Percentiles rank a stretch among this genome's conserved stretches.
phyloP scores from a whole-genome alignment of 225 moss, liverwort and hornwort genomes.

The Climacium dendroides region DNA sequence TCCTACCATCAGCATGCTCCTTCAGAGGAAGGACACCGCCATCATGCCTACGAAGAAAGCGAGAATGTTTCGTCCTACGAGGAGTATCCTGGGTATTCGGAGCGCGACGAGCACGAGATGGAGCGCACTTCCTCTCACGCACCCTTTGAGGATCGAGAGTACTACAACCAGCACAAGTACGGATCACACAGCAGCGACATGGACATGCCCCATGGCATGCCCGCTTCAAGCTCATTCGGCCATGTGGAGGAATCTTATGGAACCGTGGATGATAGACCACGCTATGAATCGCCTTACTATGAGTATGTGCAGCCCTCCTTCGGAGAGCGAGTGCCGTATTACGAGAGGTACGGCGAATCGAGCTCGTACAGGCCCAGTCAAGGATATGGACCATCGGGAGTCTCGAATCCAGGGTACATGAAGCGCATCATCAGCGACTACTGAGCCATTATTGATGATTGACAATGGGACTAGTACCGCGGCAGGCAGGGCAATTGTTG shows the following conservation, averaged over 20 bases:
- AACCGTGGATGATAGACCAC: conserved; percentile 19
- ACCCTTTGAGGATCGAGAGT: neutral
- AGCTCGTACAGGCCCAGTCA: conserved; percentile 1
- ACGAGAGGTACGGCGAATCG: conserved; percentile 9
- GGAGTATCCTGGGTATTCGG: conserved; percentile 12
- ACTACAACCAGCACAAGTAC: neutral
- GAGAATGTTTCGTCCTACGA: conserved; percentile 30
- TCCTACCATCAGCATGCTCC: conserved; percentile 18
- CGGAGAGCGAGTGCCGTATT: conserved; percentile 8
- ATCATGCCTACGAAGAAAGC: conserved; percentile 30
- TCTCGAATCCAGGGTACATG: conserved; percentile 31
- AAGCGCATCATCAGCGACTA: conserved; percentile 38
- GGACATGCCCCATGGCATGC: neutral
- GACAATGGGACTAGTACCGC: neutral
- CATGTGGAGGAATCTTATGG: neutral
- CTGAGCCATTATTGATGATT: neutral
- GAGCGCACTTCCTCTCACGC: neutral
- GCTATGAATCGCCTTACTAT: conserved; percentile 5
- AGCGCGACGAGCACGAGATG: neutral
- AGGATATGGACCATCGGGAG: neutral
- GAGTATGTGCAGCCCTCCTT: neutral
- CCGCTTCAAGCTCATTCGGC: neutral
- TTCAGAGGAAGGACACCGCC: conserved; percentile 8
- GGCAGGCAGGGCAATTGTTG: neutral
- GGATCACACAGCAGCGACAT: neutral